Percentiles rank a stretch among this genome's conserved stretches.
Evolutionary conservation across 306 rosid species (phyloP).

Genomic region (Gleditsia sinensis): DNA sequence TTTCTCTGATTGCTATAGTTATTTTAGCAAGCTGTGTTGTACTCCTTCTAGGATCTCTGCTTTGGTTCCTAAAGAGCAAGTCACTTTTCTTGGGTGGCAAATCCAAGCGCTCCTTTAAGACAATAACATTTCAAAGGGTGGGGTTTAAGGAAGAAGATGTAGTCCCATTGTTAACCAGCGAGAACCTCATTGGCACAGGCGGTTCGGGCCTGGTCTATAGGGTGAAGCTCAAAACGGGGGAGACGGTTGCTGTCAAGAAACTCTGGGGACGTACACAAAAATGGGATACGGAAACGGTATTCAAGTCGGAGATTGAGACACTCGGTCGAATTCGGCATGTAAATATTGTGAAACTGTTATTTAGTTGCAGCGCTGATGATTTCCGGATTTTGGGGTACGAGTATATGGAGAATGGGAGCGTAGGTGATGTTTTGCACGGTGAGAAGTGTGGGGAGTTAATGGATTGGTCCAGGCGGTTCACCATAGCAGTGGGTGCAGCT

Average conservation of each 20-base stretch:
- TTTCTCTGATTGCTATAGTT: slow-evolving; percentile 34
- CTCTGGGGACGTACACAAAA: slow-evolving; percentile 48
- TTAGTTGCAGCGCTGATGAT: slow-evolving; percentile 64
- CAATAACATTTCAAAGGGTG: slow-evolving; percentile 61
- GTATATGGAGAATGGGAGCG: slow-evolving; percentile 35
- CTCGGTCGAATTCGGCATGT: slow-evolving; percentile 76
- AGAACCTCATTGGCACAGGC: slow-evolving; percentile 66
- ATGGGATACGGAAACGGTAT: slow-evolving; percentile 47
- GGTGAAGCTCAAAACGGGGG: slow-evolving; percentile 63
- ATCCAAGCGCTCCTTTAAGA: slow-evolving; percentile 39
- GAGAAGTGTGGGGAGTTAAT: slow-evolving; percentile 36
- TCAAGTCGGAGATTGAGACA: slow-evolving; percentile 72
- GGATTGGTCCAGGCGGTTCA: slow-evolving; percentile 44
- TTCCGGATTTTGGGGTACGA: slow-evolving; percentile 66
- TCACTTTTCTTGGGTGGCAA: slow-evolving; percentile 32
- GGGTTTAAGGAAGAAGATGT: slow-evolving; percentile 68
- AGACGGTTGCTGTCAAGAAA: slow-evolving; percentile 70
- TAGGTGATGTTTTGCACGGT: slow-evolving; percentile 58
- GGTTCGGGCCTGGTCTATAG: slow-evolving; percentile 73
- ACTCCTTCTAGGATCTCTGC: slow-evolving; percentile 45
- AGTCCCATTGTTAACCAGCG: slow-evolving; percentile 40
- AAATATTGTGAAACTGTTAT: slow-evolving; percentile 73
- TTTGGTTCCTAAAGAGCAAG: slow-evolving; percentile 51
- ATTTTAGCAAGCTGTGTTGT: slow-evolving; percentile 36
- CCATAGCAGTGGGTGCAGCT: slow-evolving; percentile 57